Evolutionary conservation across 768 basidiomycete genomes (phyloP).

Genomic region (Pisolithus marmoratus): DNA sequence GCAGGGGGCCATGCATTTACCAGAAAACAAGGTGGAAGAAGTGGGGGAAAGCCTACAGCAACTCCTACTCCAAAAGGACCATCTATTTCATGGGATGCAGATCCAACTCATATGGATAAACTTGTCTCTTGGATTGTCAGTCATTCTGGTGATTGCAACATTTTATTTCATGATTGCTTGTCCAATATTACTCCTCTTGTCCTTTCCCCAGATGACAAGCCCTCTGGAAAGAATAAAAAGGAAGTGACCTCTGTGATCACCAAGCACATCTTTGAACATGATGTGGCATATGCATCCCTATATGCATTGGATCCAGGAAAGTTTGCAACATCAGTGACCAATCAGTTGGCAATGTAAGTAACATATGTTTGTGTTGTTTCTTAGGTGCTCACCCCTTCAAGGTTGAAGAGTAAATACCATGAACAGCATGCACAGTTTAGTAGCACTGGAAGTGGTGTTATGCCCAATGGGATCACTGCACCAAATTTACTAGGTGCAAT

Average conservation of each 20-base stretch:
- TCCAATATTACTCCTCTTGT: not conserved
- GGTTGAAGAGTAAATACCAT: conserved; percentile 3
- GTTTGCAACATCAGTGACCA: not conserved
- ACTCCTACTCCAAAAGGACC: too few relatives aligned
- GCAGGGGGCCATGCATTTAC: not conserved
- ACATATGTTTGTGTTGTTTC: not conserved
- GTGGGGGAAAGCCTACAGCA: not conserved
- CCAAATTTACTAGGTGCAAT: not conserved
- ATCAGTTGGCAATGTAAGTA: not conserved
- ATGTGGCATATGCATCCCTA: not conserved
- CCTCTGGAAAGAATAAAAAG: conserved; percentile 6
- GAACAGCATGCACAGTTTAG: not conserved
- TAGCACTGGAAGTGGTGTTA: not conserved
- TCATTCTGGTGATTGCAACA: not conserved
- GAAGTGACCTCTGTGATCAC: not conserved
- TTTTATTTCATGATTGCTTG: conserved; percentile 2
- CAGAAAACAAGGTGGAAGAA: not conserved
- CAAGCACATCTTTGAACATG: conserved; percentile 1
- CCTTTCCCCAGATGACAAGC: not conserved
- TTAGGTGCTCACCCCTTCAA: not conserved
- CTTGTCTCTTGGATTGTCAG: conserved; percentile 1
- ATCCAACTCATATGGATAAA: not conserved
- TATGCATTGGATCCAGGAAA: not conserved
- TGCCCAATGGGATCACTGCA: not conserved
- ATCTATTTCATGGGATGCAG: too few relatives aligned